Evolutionary conservation across 371 early-diverging fungal genomes (phyloP), one percentile per base, ranked within the genome.

Genomic region (Actinomortierella wolfii): DNA sequence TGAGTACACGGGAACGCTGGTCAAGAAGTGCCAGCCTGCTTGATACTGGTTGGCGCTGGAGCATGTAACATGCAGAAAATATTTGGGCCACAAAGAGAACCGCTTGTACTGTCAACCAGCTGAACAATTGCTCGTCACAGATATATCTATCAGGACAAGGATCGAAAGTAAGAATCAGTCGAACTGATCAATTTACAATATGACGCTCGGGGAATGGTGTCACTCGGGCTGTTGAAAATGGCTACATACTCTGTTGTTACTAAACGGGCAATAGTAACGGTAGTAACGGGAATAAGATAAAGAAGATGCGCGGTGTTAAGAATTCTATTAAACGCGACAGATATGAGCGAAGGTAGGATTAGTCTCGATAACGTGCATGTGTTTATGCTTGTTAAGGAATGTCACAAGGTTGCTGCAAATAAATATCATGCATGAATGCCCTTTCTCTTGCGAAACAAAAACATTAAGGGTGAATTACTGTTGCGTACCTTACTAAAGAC

Each of bases 71-170:
- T 2, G 73, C 57, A 3, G 49, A 62, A 7, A 73, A 29, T 49
- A 66, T 73, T 45, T 73, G 73, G 4, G 42, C 45, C 44, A 63
- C 21, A 50, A 73, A 73, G 18, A 73, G 24, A 42, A 59, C 42
- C 9, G 63, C 55, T 47, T 73, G 73, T 3, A 73, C 67, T 11
- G 67, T 73, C 57, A 73, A 24, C 73, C 73, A 73, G 25, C 67
- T 73, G 54, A 59, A 73, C 51, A 73, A 39, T 52, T 66, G 73
- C 26, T 73, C 73, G 44, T 73, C 57, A 50, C 73, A 73, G 4
- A 73, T 73, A 45, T 47, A 15, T 42, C 71, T 71, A 56, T 9
- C 21, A 21, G 39, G 14, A 48, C 5, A 3, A 13, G 26, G 21
- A 11, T 20, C n/a, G n/a, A n/a, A n/a, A n/a, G 3, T 47, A 18